A percentile compares a stretch with the other conserved stretches of the same genome.
Conservation (phyloP, 805 yeast species). For the Saccharomycopsis sp. region DNA sequence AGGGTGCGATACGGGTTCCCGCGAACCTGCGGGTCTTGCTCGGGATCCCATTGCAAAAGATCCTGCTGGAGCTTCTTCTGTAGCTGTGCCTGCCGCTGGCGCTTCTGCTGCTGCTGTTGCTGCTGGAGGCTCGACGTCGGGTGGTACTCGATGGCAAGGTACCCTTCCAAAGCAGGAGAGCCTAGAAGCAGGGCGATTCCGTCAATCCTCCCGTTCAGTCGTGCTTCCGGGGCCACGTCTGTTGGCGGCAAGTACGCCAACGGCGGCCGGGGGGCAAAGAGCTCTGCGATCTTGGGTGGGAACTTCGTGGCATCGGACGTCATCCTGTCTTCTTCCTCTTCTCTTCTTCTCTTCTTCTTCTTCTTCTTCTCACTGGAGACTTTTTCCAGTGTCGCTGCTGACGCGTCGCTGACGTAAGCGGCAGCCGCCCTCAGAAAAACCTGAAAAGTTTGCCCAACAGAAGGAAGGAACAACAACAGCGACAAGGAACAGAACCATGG, state of each 20-base stretch:
- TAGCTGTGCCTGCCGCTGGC: slow-evolving; percentile 18
- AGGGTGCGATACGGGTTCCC: slow-evolving; percentile 76
- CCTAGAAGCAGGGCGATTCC: slow-evolving; percentile 33
- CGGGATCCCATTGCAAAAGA: slow-evolving; percentile 41
- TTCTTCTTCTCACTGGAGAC: too few relatives aligned
- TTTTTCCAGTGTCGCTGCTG: too few relatives aligned
- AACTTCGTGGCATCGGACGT: slow-evolving; percentile 26
- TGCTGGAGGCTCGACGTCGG: slow-evolving; percentile 29
- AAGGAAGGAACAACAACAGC: too few relatives aligned
- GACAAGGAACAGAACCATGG: too few relatives aligned
- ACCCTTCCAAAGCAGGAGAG: slow-evolving; percentile 23
- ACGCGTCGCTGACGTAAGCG: too few relatives aligned
- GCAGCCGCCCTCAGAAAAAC: too few relatives aligned
- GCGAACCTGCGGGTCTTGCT: slow-evolving; percentile 42
- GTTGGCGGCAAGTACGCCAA: slow-evolving; percentile 34
- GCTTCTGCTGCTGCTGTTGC: slow-evolving; percentile 25
- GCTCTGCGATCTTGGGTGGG: slow-evolving; percentile 34
- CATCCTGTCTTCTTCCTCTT: slow-evolving; percentile 1
- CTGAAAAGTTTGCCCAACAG: too few relatives aligned
- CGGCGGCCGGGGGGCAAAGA: slow-evolving; percentile 49
- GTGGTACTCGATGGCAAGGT: slow-evolving; percentile 23
- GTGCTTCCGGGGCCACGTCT: slow-evolving; percentile 37
- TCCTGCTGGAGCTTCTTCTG: slow-evolving; percentile 6
- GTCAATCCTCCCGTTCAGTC: slow-evolving; percentile 36
- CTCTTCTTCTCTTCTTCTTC: too few relatives aligned